Conservation (phyloP, 2,329 filamentous ascomycete genomes). For the Pseudocercospora fuligena region DNA sequence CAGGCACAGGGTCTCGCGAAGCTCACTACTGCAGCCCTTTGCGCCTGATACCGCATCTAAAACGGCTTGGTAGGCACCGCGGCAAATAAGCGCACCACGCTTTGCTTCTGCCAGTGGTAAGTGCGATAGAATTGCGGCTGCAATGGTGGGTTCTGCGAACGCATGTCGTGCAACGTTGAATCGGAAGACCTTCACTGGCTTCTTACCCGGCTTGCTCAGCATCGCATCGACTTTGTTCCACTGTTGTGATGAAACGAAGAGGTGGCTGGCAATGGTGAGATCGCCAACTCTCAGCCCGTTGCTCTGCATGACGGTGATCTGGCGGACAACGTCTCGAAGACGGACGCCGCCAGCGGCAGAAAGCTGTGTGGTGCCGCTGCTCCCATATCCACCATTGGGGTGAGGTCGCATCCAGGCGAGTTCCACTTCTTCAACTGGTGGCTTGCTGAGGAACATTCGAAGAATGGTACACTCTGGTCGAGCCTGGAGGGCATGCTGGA, state of each 20-base stretch:
- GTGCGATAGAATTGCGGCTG: too few relatives aligned
- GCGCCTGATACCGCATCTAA: too few relatives aligned
- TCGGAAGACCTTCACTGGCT: neutral
- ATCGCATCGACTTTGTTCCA: neutral
- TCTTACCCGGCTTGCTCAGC: neutral
- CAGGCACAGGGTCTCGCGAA: too few relatives aligned
- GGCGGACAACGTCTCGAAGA: neutral
- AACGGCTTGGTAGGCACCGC: too few relatives aligned
- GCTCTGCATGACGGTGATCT: neutral
- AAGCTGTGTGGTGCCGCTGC: neutral
- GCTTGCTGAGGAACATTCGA: neutral
- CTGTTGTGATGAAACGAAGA: neutral
- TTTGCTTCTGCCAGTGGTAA: too few relatives aligned
- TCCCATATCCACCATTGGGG: neutral
- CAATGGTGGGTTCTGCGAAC: neutral
- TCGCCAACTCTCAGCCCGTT: neutral
- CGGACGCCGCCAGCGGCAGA: neutral
- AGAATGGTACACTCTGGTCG: neutral
- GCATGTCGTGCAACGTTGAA: neutral
- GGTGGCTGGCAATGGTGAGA: neutral
- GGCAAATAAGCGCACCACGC: too few relatives aligned
- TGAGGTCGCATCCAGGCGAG: neutral
- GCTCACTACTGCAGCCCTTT: too few relatives aligned
- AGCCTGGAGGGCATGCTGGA: neutral
- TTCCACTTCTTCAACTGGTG: neutral